These are phyloP conservation scores for Arthroderma sp. DNA, from an alignment of 2,329 filamentous ascomycete genomes.

Conservation along the genomic window DNA sequence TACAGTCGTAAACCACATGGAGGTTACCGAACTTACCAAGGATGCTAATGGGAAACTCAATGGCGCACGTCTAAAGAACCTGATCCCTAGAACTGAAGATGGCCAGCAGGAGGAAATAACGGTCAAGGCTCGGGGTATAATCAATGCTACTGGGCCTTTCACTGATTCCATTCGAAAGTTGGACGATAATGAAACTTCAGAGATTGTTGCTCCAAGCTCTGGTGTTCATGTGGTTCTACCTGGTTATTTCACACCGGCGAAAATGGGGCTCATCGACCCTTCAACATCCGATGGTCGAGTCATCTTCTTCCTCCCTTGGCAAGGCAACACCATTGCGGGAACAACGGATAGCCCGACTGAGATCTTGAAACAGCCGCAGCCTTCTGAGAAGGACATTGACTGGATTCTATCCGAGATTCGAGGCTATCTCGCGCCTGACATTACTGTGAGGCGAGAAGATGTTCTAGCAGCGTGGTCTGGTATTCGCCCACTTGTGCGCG, in stretches of 20 bases:
- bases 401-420: slow-evolving; percentile 80
- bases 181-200: slow-evolving; percentile 57
- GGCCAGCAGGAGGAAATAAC: slow-evolving; percentile 49
- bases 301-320: slow-evolving; percentile 89
- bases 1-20: slow-evolving; percentile 70
- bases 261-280: slow-evolving; percentile 81
- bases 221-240: slow-evolving; percentile 79
- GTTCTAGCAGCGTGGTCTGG: slow-evolving; percentile 86
- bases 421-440: slow-evolving; percentile 69
- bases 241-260: slow-evolving; percentile 70
- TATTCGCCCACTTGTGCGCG: slow-evolving; percentile 72
- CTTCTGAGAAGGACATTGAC: slow-evolving; percentile 70
- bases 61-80: slow-evolving; percentile 60
- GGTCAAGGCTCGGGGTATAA: slow-evolving; percentile 65
- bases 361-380: slow-evolving; percentile 60
- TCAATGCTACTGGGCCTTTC: slow-evolving; percentile 84
- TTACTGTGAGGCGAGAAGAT: slow-evolving; percentile 71
- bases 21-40: slow-evolving; percentile 65
- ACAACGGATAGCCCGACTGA: slow-evolving; percentile 68
- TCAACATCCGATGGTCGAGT: slow-evolving; percentile 77
- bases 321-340: slow-evolving; percentile 81
- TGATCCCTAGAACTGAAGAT: slow-evolving; percentile 53
- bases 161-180: slow-evolving; percentile 75
- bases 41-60: slow-evolving; percentile 58
- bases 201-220: slow-evolving; percentile 74